Evolutionary conservation across 1,139 yeast genomes (phyloP).

Genomic region (Debaryomyces robertsiae): DNA sequence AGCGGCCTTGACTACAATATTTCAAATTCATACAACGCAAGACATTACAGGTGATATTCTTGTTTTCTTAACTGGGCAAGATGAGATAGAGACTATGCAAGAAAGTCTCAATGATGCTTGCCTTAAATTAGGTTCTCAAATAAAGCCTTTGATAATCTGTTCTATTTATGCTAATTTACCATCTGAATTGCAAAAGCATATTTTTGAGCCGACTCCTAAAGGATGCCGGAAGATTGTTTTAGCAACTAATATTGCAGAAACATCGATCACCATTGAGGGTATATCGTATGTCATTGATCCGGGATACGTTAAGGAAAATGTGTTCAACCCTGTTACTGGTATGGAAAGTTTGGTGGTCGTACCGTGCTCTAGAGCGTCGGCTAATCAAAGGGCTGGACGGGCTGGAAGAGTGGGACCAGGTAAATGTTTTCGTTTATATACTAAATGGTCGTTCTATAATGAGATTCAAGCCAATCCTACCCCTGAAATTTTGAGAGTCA

Average conservation of each 20-base stretch:
- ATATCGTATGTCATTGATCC: slow-evolving; percentile 88
- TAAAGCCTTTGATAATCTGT: slow-evolving; percentile 69
- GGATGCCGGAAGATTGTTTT: slow-evolving; percentile 82
- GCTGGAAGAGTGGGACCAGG: slow-evolving; percentile 98
- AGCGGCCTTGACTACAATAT: slow-evolving; percentile 83
- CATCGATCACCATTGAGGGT: slow-evolving; percentile 93
- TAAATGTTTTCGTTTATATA: slow-evolving; percentile 84
- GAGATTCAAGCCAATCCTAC: slow-evolving; percentile 79
- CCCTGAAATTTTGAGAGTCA: slow-evolving; percentile 87
- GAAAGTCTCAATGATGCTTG: slow-evolving; percentile 69
- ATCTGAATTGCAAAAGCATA: slow-evolving; percentile 74
- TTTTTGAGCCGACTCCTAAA: slow-evolving; percentile 86
- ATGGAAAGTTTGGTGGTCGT: slow-evolving; percentile 86
- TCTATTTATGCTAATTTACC: slow-evolving; percentile 95
- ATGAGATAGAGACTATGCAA: slow-evolving; percentile 84
- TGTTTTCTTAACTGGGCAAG: slow-evolving; percentile 64
- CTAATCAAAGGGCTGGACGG: slow-evolving; percentile 95
- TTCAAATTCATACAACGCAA: slow-evolving; percentile 73
- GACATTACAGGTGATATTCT: slow-evolving; percentile 78
- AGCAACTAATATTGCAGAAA: slow-evolving; percentile 96
- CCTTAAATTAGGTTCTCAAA: slow-evolving; percentile 60
- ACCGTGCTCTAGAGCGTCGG: slow-evolving; percentile 92
- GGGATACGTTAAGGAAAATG: slow-evolving; percentile 89
- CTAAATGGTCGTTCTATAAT: slow-evolving; percentile 81
- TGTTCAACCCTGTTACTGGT: slow-evolving; percentile 78